These are phyloP conservation scores for Teratosphaeria pseudoeucalypti DNA, from an alignment of 2,329 filamentous ascomycete species.

Conservation along the genomic window DNA sequence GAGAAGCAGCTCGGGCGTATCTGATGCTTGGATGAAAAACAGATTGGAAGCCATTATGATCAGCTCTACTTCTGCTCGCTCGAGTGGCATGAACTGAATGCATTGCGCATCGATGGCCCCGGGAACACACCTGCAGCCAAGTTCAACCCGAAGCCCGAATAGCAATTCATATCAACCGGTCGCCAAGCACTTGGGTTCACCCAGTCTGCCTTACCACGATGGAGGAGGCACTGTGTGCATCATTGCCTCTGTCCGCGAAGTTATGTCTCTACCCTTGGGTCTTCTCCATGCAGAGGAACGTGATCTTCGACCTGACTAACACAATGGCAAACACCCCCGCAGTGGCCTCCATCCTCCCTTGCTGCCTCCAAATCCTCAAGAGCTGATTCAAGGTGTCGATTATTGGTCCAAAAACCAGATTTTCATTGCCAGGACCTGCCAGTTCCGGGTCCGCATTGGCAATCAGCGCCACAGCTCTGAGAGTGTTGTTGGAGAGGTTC, in stretches of 20 bases:
- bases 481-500: not conserved
- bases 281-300: not conserved
- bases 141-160: not conserved
- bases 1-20: too few species aligned
- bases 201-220: not conserved
- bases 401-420: not conserved
- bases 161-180: not conserved
- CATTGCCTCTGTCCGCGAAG: not conserved
- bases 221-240: not conserved
- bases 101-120: not conserved
- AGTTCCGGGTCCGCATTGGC: not conserved
- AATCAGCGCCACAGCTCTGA: not conserved
- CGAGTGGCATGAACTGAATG: not conserved
- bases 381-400: not conserved
- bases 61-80: not conserved
- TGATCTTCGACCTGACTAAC: not conserved
- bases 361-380: not conserved
- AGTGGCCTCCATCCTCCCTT: not conserved
- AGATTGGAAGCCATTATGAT: not conserved
- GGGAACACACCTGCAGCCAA: not conserved
- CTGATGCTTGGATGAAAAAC: not conserved
- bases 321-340: not conserved
- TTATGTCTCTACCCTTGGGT: not conserved
- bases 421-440: not conserved
- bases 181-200: not conserved